Evolutionary conservation across 331 rosid species (phyloP).

Genomic region (Quercus lobata): DNA sequence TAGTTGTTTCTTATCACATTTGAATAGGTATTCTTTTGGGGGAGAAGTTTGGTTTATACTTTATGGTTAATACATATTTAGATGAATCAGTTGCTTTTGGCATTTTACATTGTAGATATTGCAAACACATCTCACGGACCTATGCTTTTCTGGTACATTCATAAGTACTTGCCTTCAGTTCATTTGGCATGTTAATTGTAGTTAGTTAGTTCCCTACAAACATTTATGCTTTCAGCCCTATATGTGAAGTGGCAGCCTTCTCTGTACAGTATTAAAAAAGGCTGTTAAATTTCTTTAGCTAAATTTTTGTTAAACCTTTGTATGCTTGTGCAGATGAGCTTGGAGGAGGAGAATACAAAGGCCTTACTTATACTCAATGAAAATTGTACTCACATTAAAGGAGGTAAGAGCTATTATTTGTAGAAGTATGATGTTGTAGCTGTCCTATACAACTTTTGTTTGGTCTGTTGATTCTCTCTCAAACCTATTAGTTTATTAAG

Average conservation of each 20-base stretch:
- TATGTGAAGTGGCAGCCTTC: neutral
- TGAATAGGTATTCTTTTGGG: too few species aligned
- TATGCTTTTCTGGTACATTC: neutral
- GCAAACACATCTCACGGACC: too few species aligned
- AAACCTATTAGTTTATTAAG: neutral
- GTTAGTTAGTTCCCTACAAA: neutral
- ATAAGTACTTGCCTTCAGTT: neutral
- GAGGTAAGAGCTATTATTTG: constrained; percentile 46
- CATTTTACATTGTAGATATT: too few species aligned
- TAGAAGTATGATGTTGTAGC: neutral
- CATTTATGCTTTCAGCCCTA: neutral
- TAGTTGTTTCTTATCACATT: too few species aligned
- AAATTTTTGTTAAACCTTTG: neutral
- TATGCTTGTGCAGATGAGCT: constrained; percentile 52
- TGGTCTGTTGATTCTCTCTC: neutral
- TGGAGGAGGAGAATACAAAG: constrained; percentile 61
- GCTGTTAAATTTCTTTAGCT: neutral
- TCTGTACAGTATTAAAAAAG: neutral
- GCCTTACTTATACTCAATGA: constrained; percentile 81
- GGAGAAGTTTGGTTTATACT: too few species aligned
- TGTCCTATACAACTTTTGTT: neutral
- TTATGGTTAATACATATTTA: too few species aligned
- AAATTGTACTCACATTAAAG: constrained; percentile 63
- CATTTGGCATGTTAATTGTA: neutral
- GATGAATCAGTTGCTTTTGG: too few species aligned